Percentiles rank a stretch among this genome's conserved stretches.
Evolutionary conservation across 371 early-diverging fungal genomes (phyloP).

Genomic region (Blakeslea trispora): DNA sequence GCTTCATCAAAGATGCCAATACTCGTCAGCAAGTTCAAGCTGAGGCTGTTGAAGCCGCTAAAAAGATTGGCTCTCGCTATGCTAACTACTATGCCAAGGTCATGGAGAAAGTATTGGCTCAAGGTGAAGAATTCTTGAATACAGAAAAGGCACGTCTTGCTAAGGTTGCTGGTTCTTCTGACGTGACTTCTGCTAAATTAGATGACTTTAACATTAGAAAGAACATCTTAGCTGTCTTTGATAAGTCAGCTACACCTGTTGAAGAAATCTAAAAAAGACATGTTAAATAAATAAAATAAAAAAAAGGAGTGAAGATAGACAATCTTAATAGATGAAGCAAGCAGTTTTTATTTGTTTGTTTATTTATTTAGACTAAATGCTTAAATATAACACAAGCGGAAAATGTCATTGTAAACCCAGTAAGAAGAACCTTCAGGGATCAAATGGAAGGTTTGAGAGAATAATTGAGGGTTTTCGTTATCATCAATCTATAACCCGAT

Average conservation of each 20-base stretch:
- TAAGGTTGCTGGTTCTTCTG: slow-evolving; percentile 65
- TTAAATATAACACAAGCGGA: slow-evolving; percentile 72
- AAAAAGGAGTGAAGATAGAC: not conserved
- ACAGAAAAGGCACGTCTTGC: slow-evolving; percentile 72
- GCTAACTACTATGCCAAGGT: slow-evolving; percentile 76
- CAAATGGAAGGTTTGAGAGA: slow-evolving; percentile 86
- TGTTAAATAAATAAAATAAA: slow-evolving; percentile 1
- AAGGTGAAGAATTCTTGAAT: slow-evolving; percentile 58
- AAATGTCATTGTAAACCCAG: slow-evolving; percentile 81
- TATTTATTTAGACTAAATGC: no score
- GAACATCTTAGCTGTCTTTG: slow-evolving; percentile 74
- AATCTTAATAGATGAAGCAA: no score
- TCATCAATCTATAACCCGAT: slow-evolving; percentile 80
- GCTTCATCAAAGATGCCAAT: slow-evolving; percentile 57
- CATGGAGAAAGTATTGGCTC: slow-evolving; percentile 69
- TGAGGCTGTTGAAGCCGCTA: slow-evolving; percentile 40
- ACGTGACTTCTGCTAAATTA: slow-evolving; percentile 59
- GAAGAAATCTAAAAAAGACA: slow-evolving; percentile 13
- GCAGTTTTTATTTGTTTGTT: no score
- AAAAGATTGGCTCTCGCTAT: slow-evolving; percentile 33
- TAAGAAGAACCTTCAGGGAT: slow-evolving; percentile 58
- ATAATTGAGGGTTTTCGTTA: slow-evolving; percentile 75
- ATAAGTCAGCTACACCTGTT: slow-evolving; percentile 36
- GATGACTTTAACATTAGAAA: slow-evolving; percentile 78
- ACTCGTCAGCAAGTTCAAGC: slow-evolving; percentile 40